These are phyloP conservation scores for Scenedesmus sp. DNA, from an alignment of 163 green algal genomes.

Conservation along the genomic window DNA sequence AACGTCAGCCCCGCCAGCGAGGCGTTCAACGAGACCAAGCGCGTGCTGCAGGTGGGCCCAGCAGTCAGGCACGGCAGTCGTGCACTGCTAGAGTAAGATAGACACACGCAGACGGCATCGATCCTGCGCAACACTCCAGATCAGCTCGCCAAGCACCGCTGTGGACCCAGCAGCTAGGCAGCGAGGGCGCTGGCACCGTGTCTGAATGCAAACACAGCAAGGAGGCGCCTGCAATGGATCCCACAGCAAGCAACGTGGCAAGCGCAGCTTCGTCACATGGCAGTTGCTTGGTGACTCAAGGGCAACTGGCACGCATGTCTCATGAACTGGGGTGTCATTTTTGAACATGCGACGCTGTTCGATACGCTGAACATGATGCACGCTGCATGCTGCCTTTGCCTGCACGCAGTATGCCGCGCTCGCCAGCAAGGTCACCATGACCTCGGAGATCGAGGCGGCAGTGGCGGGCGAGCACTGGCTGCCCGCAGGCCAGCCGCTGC, in stretches of 20 bases:
- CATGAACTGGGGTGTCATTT: too few relatives aligned
- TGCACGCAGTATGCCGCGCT: constrained; percentile 52
- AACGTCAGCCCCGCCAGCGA: constrained; percentile 74
- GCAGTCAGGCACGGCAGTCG: not conserved
- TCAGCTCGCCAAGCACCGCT: too few relatives aligned
- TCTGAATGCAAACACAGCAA: too few relatives aligned
- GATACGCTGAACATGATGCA: not conserved
- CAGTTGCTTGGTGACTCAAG: too few relatives aligned
- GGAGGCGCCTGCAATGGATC: too few relatives aligned
- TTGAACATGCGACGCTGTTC: not conserved
- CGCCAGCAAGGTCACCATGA: constrained; percentile 56
- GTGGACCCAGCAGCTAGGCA: too few relatives aligned
- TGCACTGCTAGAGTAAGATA: not conserved
- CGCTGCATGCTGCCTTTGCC: not conserved
- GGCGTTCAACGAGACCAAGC: constrained; percentile 75
- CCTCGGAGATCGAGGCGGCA: constrained; percentile 28
- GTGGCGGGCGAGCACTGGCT: constrained; percentile 21
- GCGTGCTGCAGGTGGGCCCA: constrained; percentile 47
- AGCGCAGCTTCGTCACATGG: too few relatives aligned
- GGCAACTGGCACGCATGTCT: too few relatives aligned
- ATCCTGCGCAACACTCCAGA: too few relatives aligned
- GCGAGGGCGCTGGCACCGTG: too few relatives aligned
- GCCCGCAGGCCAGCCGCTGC: not conserved
- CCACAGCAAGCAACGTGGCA: too few relatives aligned
- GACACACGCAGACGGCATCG: too few relatives aligned